Evolutionary conservation across 1,284 basidiomycete genomes (phyloP).

Genomic region (Coniferiporia weirii): DNA sequence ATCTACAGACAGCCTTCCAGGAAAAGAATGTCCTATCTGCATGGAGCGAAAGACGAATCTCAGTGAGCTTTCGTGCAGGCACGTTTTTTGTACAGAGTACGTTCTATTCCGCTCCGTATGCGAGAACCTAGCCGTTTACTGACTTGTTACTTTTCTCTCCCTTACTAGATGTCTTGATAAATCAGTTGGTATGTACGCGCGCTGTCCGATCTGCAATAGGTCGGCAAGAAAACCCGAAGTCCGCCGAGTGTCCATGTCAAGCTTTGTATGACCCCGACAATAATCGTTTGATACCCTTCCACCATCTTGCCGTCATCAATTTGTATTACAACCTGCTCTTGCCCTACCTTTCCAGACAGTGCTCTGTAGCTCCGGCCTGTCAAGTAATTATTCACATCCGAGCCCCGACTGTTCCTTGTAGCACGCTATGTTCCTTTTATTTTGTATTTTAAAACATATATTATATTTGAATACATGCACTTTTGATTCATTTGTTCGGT

Average conservation of each 20-base stretch:
- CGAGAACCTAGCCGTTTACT: neutral
- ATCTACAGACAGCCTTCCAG: neutral
- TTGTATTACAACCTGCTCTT: too few species aligned
- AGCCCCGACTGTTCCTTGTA: too few species aligned
- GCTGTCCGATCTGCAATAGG: conserved; percentile 9
- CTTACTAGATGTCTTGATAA: conserved; percentile 3
- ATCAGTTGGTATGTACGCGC: conserved; percentile 1
- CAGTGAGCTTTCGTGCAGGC: conserved; percentile 4
- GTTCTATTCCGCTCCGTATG: neutral
- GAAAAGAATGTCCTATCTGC: conserved; percentile 8
- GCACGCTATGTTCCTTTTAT: too few species aligned
- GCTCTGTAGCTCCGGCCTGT: too few species aligned
- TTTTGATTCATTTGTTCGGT: too few species aligned
- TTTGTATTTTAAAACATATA: too few species aligned
- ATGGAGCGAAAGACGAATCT: neutral
- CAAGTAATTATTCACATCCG: too few species aligned
- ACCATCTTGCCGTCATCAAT: too few species aligned
- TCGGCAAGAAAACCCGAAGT: neutral
- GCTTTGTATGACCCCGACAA: neutral
- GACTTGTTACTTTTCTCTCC: neutral
- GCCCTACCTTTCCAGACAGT: too few species aligned
- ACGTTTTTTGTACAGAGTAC: conserved; percentile 10
- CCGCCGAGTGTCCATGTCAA: neutral
- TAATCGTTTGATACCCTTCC: too few species aligned
- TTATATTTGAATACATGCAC: too few species aligned